Evolutionary conservation across 1,139 yeast species (phyloP).

Genomic region (Candida mesenterica): DNA sequence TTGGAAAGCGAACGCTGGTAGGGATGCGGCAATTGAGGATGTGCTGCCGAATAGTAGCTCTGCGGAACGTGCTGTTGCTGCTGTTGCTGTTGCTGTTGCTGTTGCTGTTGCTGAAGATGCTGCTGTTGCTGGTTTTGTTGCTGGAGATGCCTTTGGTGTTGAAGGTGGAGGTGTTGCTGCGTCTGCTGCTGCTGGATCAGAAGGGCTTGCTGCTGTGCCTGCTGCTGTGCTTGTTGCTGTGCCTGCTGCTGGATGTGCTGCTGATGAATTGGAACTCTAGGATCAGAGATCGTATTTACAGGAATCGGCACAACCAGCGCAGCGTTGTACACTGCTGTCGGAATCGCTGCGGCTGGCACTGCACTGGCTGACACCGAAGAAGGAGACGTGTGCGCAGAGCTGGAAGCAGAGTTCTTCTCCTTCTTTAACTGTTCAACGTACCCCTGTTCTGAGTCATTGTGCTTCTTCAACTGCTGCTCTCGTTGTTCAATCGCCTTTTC

Average conservation of each 20-base stretch:
- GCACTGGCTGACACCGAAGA: slow-evolving; percentile 4
- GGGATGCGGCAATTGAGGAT: slow-evolving; percentile 15
- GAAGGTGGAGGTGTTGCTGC: slow-evolving; percentile 7
- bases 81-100: slow-evolving; percentile 6
- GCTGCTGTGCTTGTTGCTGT: slow-evolving; percentile 8
- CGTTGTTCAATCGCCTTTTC: slow-evolving; percentile 35
- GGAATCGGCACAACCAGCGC: background rate
- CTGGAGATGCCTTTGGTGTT: slow-evolving; percentile 7
- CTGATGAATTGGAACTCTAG: slow-evolving; percentile 4
- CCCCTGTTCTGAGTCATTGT: slow-evolving; percentile 13
- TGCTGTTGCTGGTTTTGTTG: slow-evolving; percentile 6
- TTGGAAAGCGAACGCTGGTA: slow-evolving; percentile 10
- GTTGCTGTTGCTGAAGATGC: slow-evolving; percentile 5
- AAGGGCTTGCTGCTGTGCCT: slow-evolving; percentile 2
- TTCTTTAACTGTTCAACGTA: slow-evolving; percentile 15
- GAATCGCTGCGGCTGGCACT: slow-evolving; percentile 3
- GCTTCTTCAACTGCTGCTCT: slow-evolving; percentile 17
- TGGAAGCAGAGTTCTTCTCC: slow-evolving; percentile 7
- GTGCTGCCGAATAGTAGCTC: slow-evolving; percentile 10
- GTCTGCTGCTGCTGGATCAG: too few relatives aligned
- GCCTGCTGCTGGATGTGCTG: slow-evolving; percentile 8
- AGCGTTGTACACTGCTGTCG: slow-evolving; percentile 5
- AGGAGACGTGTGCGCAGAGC: slow-evolving; percentile 6
- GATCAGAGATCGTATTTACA: slow-evolving; percentile 1
- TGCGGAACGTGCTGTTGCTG: slow-evolving; percentile 9